Evolutionary conservation across 140 eudicot species (phyloP), one percentile per base, ranked within the genome.

Genomic region (Senecio squalidus): DNA sequence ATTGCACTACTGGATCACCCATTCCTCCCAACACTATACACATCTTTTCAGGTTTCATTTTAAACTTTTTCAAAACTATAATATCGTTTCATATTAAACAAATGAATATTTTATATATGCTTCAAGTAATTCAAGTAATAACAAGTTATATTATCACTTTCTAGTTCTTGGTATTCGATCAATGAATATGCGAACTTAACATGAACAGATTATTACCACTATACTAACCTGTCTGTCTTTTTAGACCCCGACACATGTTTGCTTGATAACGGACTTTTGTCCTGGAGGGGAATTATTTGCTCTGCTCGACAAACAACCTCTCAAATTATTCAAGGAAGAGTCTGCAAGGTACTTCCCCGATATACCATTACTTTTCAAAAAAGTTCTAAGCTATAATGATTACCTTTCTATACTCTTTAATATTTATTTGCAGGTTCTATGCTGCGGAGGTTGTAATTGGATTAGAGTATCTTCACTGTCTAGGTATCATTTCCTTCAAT

Each of bases 231-330:
- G 40, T 48, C 26, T 61, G 39, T 69, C 17, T 58, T 44, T 60
- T 47, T 88, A 91, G 98, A 92, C 98, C 68, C 68, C 92, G 13
- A 87, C 95, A 45, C 98, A 92, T 15, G 95, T 92, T 60, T 92
- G 98, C 78, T 75, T 92, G 78, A 92, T 92, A 72, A 92, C 98
- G 13, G 98, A 92, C 90, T 92, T 92, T 60, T 92, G 87, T 55
- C 84, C 96, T 41, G 98, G 98, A 55, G 98, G 98, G 69, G 98
- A 92, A 64, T 68, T 92, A 67, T 92, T 92, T 75, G 93, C 93
- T 2, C 57, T 87, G 70, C 98, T 92, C 48, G 98, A 92, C 82
- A 87, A 80, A 78, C 98, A 92, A 69, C 98, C 98, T 3, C 62
- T 84, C 73, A 92, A 92, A 50, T 51, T 84, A 24, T 80, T 92